A percentile compares a stretch with the other conserved stretches of the same genome.
phyloP scores from a whole-genome alignment of 768 basidiomycete species.

The Boletus rubroflammeus region DNA sequence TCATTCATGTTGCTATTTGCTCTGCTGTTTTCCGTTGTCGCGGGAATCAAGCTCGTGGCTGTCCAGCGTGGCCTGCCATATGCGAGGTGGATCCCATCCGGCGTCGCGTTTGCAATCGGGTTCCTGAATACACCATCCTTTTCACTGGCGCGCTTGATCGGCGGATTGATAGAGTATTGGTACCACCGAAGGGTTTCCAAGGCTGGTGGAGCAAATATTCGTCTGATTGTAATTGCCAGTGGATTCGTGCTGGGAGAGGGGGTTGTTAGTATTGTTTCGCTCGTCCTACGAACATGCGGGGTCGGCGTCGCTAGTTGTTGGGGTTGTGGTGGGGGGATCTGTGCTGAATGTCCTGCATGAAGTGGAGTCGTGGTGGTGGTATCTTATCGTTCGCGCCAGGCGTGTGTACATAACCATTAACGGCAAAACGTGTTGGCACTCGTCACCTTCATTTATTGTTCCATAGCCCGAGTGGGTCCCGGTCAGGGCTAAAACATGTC shows the following conservation, averaged over 20 bases:
- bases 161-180: constrained; percentile 75
- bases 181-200: constrained; percentile 54
- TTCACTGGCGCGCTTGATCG: constrained; percentile 85
- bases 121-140: constrained; percentile 96
- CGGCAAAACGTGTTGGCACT: not conserved
- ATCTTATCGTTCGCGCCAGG: not conserved
- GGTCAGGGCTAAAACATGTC: constrained; percentile 43
- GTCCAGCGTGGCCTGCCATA: constrained; percentile 45
- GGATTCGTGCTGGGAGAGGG: constrained; percentile 97
- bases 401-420: constrained; percentile 11
- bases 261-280: constrained; percentile 75
- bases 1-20: constrained; percentile 81
- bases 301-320: constrained; percentile 77
- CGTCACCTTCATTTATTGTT: not conserved
- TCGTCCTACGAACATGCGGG: constrained; percentile 71
- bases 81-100: constrained; percentile 84
- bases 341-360: constrained; percentile 60
- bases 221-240: constrained; percentile 83
- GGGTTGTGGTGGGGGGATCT: constrained; percentile 78
- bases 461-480: not conserved
- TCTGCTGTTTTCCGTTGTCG: constrained; percentile 61
- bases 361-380: not conserved
- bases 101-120: constrained; percentile 92
- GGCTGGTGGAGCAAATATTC: constrained; percentile 55
- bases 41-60: constrained; percentile 63